Conservation (phyloP, 2,329 filamentous ascomycete genomes). For the Penicillium hordei region DNA sequence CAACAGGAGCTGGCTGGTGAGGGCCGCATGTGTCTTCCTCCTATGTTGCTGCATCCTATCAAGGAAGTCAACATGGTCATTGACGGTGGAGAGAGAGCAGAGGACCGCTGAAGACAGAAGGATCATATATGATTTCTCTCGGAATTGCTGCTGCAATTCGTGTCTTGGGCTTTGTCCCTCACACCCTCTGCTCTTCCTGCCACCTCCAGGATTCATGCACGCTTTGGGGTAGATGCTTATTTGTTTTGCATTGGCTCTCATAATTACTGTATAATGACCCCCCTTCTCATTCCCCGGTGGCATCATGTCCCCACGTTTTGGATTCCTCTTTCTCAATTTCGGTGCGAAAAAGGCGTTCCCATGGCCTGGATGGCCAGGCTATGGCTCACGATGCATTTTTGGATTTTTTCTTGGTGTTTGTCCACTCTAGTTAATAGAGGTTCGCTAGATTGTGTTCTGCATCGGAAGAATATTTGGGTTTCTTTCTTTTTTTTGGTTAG, state of each 20-base stretch:
- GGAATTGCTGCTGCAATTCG: neutral
- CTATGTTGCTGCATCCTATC: slow-evolving; percentile 85
- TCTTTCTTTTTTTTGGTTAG: neutral
- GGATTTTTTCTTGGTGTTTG: neutral
- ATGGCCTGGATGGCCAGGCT: neutral
- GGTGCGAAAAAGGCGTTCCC: slow-evolving; percentile 12
- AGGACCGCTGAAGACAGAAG: slow-evolving; percentile 20
- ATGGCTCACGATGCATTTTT: slow-evolving; percentile 11
- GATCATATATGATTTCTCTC: neutral
- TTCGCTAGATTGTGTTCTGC: slow-evolving; percentile 4
- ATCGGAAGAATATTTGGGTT: neutral
- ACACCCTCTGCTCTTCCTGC: neutral
- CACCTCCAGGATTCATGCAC: neutral
- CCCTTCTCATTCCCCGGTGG: neutral
- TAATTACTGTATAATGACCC: slow-evolving; percentile 8
- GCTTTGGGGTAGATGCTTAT: neutral
- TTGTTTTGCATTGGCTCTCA: neutral
- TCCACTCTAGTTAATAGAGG: slow-evolving; percentile 1
- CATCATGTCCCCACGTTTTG: slow-evolving; percentile 7
- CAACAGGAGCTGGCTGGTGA: slow-evolving; percentile 71
- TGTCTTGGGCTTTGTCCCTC: neutral
- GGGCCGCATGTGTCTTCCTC: slow-evolving; percentile 86
- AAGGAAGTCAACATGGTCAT: slow-evolving; percentile 67
- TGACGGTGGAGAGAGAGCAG: slow-evolving; percentile 34
- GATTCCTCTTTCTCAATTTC: slow-evolving; percentile 1